phyloP scores from a whole-genome alignment of 108 stramenopile genomes.

The Fistulifera solaris region DNA sequence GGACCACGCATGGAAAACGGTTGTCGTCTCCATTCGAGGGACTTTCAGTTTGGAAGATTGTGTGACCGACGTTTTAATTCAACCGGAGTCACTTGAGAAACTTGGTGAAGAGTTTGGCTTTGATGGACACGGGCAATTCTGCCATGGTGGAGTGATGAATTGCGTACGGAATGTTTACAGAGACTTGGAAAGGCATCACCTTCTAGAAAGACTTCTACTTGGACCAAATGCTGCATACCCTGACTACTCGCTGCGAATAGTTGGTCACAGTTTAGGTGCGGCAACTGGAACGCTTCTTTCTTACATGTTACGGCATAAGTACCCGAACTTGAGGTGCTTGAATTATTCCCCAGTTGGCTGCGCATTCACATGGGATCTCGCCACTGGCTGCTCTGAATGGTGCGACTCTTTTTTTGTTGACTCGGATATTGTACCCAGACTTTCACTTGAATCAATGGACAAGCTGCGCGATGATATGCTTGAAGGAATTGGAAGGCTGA shows the following conservation, averaged over 20 bases:
- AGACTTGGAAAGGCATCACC: conserved; percentile 65
- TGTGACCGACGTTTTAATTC: conserved; percentile 85
- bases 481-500: conserved; percentile 68
- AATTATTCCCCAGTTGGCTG: conserved; percentile 88
- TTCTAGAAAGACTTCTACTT: conserved; percentile 49
- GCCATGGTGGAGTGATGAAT: conserved; percentile 77
- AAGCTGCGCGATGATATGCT: conserved; percentile 75
- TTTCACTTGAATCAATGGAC: conserved; percentile 70
- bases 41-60: conserved; percentile 93
- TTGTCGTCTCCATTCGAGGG: conserved; percentile 90
- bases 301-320: conserved; percentile 69
- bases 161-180: conserved; percentile 68
- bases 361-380: conserved; percentile 74
- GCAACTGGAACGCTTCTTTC: conserved; percentile 79
- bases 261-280: conserved; percentile 93
- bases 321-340: conserved; percentile 61
- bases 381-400: conserved; percentile 51
- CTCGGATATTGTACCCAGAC: conserved; percentile 83
- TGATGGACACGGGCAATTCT: conserved; percentile 52
- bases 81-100: conserved; percentile 68
- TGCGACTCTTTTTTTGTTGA: conserved; percentile 76
- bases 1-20: conserved; percentile 73
- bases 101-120: conserved; percentile 79
- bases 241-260: conserved; percentile 71
- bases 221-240: conserved; percentile 46